Conservation (phyloP, 768 basidiomycete species). For the Lactarius psammicola region DNA sequence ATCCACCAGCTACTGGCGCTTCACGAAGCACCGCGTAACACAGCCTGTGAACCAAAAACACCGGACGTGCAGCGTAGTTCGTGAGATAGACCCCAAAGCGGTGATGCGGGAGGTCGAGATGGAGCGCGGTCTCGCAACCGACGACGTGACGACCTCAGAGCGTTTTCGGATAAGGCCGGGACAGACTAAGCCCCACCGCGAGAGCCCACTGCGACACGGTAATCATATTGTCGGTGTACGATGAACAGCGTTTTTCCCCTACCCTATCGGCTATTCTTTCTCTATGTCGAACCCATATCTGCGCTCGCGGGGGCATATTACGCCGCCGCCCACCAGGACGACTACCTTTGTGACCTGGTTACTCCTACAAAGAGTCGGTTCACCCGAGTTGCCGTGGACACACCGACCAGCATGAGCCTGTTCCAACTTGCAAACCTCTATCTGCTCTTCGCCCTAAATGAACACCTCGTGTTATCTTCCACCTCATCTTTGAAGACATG, state of each 20-base stretch:
- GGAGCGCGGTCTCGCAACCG: too few species aligned
- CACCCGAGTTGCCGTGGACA: constrained; percentile 27
- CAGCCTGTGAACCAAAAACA: too few species aligned
- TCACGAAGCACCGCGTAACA: too few species aligned
- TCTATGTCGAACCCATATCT: constrained; percentile 52
- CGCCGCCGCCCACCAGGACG: constrained; percentile 40
- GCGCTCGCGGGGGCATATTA: constrained; percentile 50
- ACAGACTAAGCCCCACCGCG: neutral
- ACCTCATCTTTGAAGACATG: constrained; percentile 43
- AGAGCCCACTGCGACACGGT: too few species aligned
- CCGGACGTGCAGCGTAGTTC: too few species aligned
- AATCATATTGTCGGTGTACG: too few species aligned
- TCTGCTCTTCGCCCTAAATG: constrained; percentile 50
- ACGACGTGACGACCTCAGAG: too few species aligned
- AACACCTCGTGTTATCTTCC: constrained; percentile 49
- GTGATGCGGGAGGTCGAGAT: too few species aligned
- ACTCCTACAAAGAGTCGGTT: constrained; percentile 17
- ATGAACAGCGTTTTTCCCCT: constrained; percentile 22
- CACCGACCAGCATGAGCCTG: constrained; percentile 42
- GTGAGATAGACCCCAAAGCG: too few species aligned
- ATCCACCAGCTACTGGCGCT: too few species aligned
- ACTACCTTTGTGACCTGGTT: constrained; percentile 42
- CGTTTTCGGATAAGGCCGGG: neutral
- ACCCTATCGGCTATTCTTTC: constrained; percentile 47
- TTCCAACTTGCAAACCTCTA: constrained; percentile 52